A percentile compares a stretch with the other conserved stretches of the same genome.
phyloP scores from a whole-genome alignment of 1,139 yeast genomes.

The Kodamaea sp. region DNA sequence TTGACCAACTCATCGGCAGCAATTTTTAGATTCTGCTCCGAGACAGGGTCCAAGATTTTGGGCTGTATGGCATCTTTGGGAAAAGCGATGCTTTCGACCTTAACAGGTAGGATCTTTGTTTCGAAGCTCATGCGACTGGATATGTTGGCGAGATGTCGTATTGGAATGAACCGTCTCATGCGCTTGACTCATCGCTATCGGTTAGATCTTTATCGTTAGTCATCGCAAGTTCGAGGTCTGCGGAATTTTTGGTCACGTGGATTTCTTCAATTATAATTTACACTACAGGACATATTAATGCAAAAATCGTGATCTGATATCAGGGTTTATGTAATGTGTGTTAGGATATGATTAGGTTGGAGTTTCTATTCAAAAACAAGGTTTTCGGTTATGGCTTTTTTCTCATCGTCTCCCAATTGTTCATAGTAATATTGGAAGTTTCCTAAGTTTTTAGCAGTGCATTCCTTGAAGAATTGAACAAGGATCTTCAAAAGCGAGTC shows the following conservation, averaged over 20 bases:
- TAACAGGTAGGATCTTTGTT: conserved; percentile 37
- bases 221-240: too few species aligned
- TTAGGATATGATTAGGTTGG: too few species aligned
- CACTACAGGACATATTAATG: not conserved
- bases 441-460: conserved; percentile 54
- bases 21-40: conserved; percentile 47
- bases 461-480: conserved; percentile 62
- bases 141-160: too few species aligned
- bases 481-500: conserved; percentile 50
- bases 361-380: conserved; percentile 26
- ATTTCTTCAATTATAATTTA: not conserved
- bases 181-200: too few species aligned
- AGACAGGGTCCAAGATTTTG: conserved; percentile 49
- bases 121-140: conserved; percentile 20
- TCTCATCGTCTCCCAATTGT: conserved; percentile 56
- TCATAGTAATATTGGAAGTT: conserved; percentile 58
- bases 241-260: too few species aligned
- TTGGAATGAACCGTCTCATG: too few species aligned
- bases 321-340: not conserved
- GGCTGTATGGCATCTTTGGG: conserved; percentile 29
- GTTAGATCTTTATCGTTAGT: too few species aligned
- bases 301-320: not conserved
- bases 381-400: conserved; percentile 52
- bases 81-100: conserved; percentile 30
- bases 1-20: conserved; percentile 61